A percentile compares a stretch with the other conserved stretches of the same genome.
Evolutionary conservation across 805 yeast species (phyloP).

Genomic region (Kuraishia piskuri): DNA sequence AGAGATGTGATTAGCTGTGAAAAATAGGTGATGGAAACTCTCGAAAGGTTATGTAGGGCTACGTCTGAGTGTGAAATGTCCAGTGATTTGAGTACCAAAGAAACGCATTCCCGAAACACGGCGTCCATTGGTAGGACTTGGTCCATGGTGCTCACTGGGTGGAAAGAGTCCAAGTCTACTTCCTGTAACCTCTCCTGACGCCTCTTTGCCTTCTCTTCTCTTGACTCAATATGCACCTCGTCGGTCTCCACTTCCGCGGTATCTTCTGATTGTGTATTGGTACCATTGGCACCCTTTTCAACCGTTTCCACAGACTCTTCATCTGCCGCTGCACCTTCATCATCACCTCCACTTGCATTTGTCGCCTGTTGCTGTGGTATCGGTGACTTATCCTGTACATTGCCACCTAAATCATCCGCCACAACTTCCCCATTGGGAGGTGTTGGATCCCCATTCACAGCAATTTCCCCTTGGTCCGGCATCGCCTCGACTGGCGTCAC

Average conservation of each 20-base stretch:
- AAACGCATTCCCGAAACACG: constrained; percentile 24
- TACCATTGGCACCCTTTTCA: not conserved
- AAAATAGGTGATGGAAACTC: constrained; percentile 26
- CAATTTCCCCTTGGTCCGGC: not conserved
- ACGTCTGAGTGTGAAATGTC: constrained; percentile 20
- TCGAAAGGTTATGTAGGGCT: constrained; percentile 30
- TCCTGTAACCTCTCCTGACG: not conserved
- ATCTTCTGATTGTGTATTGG: not conserved
- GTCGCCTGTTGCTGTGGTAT: not conserved
- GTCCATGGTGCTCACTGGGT: not conserved
- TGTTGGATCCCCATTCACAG: not conserved
- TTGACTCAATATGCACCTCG: not conserved
- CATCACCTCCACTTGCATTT: not conserved
- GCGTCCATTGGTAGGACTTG: constrained; percentile 18
- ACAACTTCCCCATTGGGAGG: too few relatives aligned
- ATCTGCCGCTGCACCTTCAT: too few relatives aligned
- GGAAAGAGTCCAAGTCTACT: constrained; percentile 3
- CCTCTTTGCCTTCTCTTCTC: not conserved
- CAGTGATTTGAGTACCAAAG: constrained; percentile 25
- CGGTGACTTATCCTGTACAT: not conserved
- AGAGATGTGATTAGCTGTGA: constrained; percentile 30
- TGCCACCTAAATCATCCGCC: too few relatives aligned
- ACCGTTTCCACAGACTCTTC: not conserved
- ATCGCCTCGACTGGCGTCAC: not conserved
- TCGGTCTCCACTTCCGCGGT: not conserved